Percentiles rank a stretch among this genome's conserved stretches.
phyloP scores from a whole-genome alignment of 2,329 filamentous ascomycete species.

The Calonectria hawksworthii region DNA sequence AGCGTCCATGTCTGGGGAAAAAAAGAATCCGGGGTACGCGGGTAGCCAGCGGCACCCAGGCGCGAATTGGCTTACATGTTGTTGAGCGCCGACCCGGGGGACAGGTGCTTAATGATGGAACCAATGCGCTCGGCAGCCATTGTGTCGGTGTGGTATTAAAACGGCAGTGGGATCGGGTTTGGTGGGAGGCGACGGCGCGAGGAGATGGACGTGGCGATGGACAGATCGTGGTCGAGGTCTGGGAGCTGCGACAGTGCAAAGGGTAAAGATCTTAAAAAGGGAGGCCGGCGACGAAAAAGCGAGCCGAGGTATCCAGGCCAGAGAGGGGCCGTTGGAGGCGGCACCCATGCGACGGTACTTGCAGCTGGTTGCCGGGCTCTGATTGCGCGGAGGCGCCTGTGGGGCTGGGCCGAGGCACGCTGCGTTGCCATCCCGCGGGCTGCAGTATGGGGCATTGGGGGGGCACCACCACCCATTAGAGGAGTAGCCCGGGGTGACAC shows the following conservation, averaged over 20 bases:
- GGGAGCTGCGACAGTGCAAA: constrained; percentile 1
- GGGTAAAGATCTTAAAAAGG: constrained; percentile 3
- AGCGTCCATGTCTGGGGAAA: neutral
- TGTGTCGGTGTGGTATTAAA: constrained; percentile 44
- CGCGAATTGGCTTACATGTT: constrained; percentile 75
- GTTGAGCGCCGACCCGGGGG: constrained; percentile 78
- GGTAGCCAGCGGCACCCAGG: neutral
- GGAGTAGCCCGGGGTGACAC: neutral
- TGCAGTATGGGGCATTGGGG: neutral
- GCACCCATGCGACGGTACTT: constrained; percentile 39
- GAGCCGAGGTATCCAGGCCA: constrained; percentile 35
- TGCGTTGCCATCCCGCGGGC: constrained; percentile 29
- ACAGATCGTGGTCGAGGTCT: constrained; percentile 7
- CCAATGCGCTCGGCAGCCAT: constrained; percentile 91
- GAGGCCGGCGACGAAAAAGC: constrained; percentile 6
- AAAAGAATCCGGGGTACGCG: neutral
- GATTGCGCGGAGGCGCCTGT: constrained; percentile 30
- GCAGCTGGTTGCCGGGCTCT: constrained; percentile 15
- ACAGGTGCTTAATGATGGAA: constrained; percentile 89
- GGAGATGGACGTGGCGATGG: constrained; percentile 6
- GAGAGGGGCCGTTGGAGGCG: constrained; percentile 38
- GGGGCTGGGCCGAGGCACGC: constrained; percentile 50
- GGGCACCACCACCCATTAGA: too few relatives aligned
- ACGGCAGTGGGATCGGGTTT: neutral
- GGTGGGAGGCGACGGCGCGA: constrained; percentile 7